These are phyloP conservation scores for Friedmanniomyces endolithicus DNA, from an alignment of 495 filamentous ascomycete species.

Conservation along the genomic window DNA sequence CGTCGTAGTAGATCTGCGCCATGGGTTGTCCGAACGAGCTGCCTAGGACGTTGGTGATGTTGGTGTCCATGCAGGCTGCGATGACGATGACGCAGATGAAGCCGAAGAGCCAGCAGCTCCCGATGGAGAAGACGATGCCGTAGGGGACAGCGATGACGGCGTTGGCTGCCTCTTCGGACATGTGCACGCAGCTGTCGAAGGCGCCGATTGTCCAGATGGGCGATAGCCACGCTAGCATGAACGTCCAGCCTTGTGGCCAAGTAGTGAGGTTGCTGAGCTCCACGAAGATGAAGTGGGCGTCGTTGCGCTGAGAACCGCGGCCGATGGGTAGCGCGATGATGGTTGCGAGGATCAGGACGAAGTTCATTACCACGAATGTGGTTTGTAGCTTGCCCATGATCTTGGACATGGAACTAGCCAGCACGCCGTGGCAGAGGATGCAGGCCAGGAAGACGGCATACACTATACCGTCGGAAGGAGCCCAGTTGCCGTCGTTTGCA, in stretches of 20 bases:
- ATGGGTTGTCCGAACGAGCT: constrained; percentile 41
- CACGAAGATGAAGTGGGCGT: constrained; percentile 38
- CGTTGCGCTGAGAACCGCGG: constrained; percentile 30
- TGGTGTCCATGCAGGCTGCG: constrained; percentile 37
- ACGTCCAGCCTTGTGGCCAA: constrained; percentile 40
- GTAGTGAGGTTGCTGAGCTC: constrained; percentile 43
- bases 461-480: constrained; percentile 44
- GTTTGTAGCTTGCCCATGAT: constrained; percentile 58
- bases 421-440: constrained; percentile 45
- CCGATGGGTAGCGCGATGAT: constrained; percentile 56
- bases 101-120: constrained; percentile 41
- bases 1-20: constrained; percentile 46
- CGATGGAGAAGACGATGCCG: constrained; percentile 46
- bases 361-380: constrained; percentile 48
- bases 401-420: constrained; percentile 42
- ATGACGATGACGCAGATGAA: constrained; percentile 42
- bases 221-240: constrained; percentile 52
- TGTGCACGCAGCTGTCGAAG: constrained; percentile 44
- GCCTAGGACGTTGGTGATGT: constrained; percentile 33
- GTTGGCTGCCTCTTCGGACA: constrained; percentile 54
- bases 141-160: constrained; percentile 49
- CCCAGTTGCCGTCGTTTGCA: constrained; percentile 50
- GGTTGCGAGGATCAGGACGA: constrained; percentile 50
- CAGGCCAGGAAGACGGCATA: constrained; percentile 52
- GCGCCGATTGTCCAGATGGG: constrained; percentile 58